Base-by-base conservation (phyloP, 805 yeast species). In the Metschnikowia picachoensis region DNA sequence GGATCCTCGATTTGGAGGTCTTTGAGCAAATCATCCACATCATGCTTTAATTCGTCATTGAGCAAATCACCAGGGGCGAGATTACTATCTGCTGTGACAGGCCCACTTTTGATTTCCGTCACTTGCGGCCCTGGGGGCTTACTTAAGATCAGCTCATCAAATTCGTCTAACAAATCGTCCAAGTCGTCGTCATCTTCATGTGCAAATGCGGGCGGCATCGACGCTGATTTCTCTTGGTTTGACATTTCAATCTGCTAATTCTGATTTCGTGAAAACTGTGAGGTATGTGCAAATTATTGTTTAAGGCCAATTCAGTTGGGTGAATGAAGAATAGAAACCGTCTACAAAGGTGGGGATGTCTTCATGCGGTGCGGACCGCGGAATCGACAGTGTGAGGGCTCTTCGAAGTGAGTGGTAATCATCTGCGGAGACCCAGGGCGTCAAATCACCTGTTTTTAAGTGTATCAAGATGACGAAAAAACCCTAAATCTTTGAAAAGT, bases 131-230 rank as follows among this genome's bases (percentile, higher is more conserved):
- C 86, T 1, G 85, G 86, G 2, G 85, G 83, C 53, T 79, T 73
- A 48, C 77, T 77, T 46, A 85, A 68, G 0, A 83, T 74, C 47
- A 82, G 87, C 49, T 83, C 87, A 35, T 84, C 87, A 60, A 86
- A 86, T 51, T 90, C 97, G 59, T 90, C 96, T 42, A 92, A 72
- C 49, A 88, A 73, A 57, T 88, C 96, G 55, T 87, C 95, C 51
- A 87, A 74, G 55, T 87, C 95, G 57, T 83, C 88, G 47, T 83
- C 76, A 13, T 65, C 73, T 11, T 64, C 73, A 32, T 56, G 60
- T 6, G 35, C 49, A 30, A 27, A 30, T n/a, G 44, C 35, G 14
- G 51, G 39, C 14, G 51, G 37, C 28, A 34, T 35, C 14, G 47
- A 20, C 30, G 50, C 30, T 9, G 44, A 30, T 15, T 48, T 33